Evolutionary conservation across 768 basidiomycete genomes (phyloP), one percentile per base, ranked within the genome.

Genomic region (Myochromella boudieri): DNA sequence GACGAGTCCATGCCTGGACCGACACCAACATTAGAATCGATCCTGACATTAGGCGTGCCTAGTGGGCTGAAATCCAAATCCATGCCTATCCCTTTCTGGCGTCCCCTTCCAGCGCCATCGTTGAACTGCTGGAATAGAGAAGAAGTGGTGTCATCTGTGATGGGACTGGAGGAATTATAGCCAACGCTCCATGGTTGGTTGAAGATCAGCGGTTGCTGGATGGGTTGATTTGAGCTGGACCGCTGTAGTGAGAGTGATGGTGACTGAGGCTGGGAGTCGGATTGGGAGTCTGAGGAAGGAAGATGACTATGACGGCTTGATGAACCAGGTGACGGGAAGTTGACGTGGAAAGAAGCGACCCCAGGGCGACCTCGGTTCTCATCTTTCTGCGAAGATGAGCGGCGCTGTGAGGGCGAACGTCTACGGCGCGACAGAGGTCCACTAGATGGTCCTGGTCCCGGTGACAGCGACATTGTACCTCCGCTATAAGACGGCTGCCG

Each of bases 1-100:
- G 61, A 60, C 12, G 65, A 56, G 37, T 67, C 67, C 53, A 66
- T 60, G 21, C 56, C 54, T 32, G 46, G 36, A 36, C 54, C 33
- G 7, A 44, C 20, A 15, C 21, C 22, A 27, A 27, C 27, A 46
- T 39, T 18, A 48, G 52, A 28, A 55, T 58, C 41, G 52, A 42
- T 21, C 51, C 58, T 38, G 49, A 52, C 5, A 52, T 24, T 28
- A n/a, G 21, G 26, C 3, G 34, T 44, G 2, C 40, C 20, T 18
- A 42, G 11, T 3, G 44, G 11, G 27, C 42, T 31, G 10, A 41
- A 39, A 28, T 52, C 51, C 5, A 47, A 20, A 25, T 54, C 53
- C 9, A 54, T 29, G 21, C 33, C 48, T 44, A 53, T 53, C 38
- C 39, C 37, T 28, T 17, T 21, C n/a, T 37, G 42, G 4, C 8